These are phyloP conservation scores for Globisporangium rhizosaccharum DNA, from an alignment of 352 stramenopile species.

Conservation along the genomic window DNA sequence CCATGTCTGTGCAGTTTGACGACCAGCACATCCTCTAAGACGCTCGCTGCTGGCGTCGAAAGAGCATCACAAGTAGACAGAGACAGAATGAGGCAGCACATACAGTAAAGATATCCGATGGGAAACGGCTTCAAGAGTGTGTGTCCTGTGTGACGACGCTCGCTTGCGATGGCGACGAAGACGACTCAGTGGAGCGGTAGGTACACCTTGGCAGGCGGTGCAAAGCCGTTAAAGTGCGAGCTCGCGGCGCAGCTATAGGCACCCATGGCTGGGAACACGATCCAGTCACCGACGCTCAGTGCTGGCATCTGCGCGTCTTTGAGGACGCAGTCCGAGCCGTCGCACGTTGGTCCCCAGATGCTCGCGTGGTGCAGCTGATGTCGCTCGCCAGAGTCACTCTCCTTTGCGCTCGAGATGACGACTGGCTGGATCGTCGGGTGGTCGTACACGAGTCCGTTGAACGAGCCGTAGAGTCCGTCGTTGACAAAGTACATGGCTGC, in stretches of 20 bases:
- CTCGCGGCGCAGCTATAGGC: slow-evolving; percentile 90
- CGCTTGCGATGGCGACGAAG: too few relatives aligned
- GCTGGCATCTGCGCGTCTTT: slow-evolving; percentile 85
- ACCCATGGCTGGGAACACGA: slow-evolving; percentile 94
- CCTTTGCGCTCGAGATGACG: slow-evolving; percentile 38
- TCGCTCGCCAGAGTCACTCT: slow-evolving; percentile 19
- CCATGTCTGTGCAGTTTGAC: slow-evolving; percentile 12
- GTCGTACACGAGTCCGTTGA: slow-evolving; percentile 97
- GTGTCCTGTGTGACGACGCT: background rate
- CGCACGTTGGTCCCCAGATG: slow-evolving; percentile 94
- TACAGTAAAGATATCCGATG: background rate
- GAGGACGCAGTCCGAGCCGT: slow-evolving; percentile 94
- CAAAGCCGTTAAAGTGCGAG: slow-evolving; percentile 92
- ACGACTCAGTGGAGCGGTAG: slow-evolving; percentile 21
- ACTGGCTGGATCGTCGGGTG: slow-evolving; percentile 86
- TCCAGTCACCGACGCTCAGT: slow-evolving; percentile 92
- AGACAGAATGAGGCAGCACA: background rate
- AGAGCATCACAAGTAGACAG: background rate
- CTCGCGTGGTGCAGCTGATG: slow-evolving; percentile 23
- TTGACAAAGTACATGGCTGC: slow-evolving; percentile 93
- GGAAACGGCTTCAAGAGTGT: background rate
- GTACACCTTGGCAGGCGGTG: slow-evolving; percentile 87
- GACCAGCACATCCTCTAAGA: slow-evolving; percentile 13
- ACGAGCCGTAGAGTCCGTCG: slow-evolving; percentile 95
- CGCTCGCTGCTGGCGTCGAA: background rate